phyloP scores from a whole-genome alignment of 345 rosid species.

The Lumnitzera racemosa region DNA sequence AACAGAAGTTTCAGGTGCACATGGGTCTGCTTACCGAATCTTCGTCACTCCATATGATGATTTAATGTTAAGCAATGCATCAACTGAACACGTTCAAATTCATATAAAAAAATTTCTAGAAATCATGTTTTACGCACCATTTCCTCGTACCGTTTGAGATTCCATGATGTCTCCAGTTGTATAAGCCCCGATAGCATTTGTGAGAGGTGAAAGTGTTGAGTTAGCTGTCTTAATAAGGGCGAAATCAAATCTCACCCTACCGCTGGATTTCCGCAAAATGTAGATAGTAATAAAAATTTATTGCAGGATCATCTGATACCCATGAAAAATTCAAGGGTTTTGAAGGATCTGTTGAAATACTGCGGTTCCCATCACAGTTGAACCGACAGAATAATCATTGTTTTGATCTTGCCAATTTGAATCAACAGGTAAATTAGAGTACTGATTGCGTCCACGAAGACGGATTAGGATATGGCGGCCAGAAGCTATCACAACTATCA shows the following conservation, averaged over 20 bases:
- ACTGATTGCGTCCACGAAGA: not conserved
- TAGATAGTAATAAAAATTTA: too few species aligned
- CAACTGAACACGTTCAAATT: too few species aligned
- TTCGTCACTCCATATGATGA: constrained; percentile 14
- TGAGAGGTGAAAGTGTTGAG: constrained; percentile 24
- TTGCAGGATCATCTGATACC: not conserved
- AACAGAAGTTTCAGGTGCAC: too few species aligned
- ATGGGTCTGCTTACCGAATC: constrained; percentile 40
- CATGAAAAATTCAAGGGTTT: constrained; percentile 10
- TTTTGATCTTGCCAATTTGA: not conserved
- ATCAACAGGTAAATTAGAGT: not conserved
- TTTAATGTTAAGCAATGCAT: constrained; percentile 23
- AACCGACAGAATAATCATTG: constrained; percentile 14
- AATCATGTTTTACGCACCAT: constrained; percentile 18
- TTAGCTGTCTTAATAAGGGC: constrained; percentile 5
- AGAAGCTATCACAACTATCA: not conserved
- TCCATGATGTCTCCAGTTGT: constrained; percentile 17
- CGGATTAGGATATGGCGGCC: not conserved
- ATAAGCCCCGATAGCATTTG: constrained; percentile 26
- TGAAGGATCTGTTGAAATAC: constrained; percentile 1
- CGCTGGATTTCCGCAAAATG: not conserved
- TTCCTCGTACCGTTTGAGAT: constrained; percentile 22
- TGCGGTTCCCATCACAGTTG: constrained; percentile 26
- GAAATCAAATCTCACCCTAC: constrained; percentile 16
- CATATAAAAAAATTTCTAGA: too few species aligned